Conservation (phyloP, 192 early-diverging fungal genomes). For the Podila verticillata region DNA sequence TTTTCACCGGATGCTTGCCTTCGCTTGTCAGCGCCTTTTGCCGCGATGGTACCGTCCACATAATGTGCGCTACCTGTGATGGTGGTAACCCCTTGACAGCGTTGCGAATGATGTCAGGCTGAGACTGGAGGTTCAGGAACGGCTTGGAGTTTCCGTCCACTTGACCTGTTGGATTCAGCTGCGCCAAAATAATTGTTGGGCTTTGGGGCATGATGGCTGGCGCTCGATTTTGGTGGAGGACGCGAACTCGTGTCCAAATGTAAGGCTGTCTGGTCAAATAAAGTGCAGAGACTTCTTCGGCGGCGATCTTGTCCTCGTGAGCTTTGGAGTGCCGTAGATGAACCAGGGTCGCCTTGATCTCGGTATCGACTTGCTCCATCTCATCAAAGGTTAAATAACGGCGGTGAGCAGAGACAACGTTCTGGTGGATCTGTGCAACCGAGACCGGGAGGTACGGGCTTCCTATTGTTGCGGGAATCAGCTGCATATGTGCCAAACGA, state of each 20-base stretch:
- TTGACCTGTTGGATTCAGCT: neutral
- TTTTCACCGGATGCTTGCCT: neutral
- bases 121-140: constrained; percentile 4
- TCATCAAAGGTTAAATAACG: constrained; percentile 19
- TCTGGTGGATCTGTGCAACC: constrained; percentile 16
- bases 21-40: neutral
- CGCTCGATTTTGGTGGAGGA: neutral
- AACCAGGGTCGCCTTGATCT: constrained; percentile 13
- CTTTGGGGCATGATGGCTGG: constrained; percentile 6
- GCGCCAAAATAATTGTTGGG: constrained; percentile 18
- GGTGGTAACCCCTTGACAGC: constrained; percentile 6
- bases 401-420: constrained; percentile 7
- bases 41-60: neutral
- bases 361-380: constrained; percentile 22
- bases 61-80: neutral
- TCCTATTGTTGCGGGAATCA: constrained; percentile 14
- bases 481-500: neutral
- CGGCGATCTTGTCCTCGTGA: constrained; percentile 4
- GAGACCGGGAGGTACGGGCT: constrained; percentile 20
- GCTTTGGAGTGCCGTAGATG: constrained; percentile 6
- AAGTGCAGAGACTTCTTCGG: constrained; percentile 14
- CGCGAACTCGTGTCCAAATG: constrained; percentile 39
- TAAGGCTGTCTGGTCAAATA: constrained; percentile 25
- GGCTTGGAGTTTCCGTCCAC: neutral
- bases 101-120: constrained; percentile 29